Evolutionary conservation across 2,329 filamentous ascomycete genomes (phyloP).

Genomic region (Alternaria atra): DNA sequence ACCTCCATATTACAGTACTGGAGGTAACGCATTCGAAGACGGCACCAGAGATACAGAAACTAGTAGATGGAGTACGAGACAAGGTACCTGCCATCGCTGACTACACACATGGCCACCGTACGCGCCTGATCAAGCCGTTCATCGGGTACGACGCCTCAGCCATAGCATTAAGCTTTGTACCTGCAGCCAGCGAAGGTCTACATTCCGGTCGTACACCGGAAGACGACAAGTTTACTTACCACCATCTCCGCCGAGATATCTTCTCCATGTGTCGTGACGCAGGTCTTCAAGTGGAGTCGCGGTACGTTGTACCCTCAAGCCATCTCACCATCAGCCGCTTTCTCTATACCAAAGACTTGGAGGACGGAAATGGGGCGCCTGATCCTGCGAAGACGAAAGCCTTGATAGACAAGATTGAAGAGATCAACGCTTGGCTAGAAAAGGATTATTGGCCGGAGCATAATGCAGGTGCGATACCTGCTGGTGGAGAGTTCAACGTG

Average conservation of each 20-base stretch:
- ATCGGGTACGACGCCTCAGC: conserved; percentile 87
- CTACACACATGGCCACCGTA: conserved; percentile 71
- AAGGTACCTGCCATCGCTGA: conserved; percentile 69
- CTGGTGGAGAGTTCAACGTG: conserved; percentile 81
- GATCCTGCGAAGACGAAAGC: conserved; percentile 65
- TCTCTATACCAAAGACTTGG: conserved; percentile 69
- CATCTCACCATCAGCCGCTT: conserved; percentile 90
- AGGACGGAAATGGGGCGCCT: conserved; percentile 52
- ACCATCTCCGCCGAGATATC: conserved; percentile 85
- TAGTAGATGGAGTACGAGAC: conserved; percentile 67
- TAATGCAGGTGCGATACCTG: conserved; percentile 52
- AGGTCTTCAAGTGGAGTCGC: conserved; percentile 75
- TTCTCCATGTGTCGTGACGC: conserved; percentile 68
- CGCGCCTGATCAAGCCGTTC: conserved; percentile 81
- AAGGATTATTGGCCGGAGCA: conserved; percentile 71
- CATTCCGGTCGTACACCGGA: conserved; percentile 47
- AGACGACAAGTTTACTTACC: conserved; percentile 81
- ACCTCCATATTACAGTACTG: conserved; percentile 84
- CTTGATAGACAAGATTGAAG: conserved; percentile 77
- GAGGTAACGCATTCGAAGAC: conserved; percentile 86
- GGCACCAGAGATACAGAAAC: conserved; percentile 69
- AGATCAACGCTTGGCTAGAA: conserved; percentile 79
- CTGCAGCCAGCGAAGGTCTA: conserved; percentile 70
- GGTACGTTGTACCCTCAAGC: conserved; percentile 88
- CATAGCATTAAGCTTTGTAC: conserved; percentile 86